phyloP scores from a whole-genome alignment of 2,329 filamentous ascomycete genomes.

The Fusarium armeniacum region DNA sequence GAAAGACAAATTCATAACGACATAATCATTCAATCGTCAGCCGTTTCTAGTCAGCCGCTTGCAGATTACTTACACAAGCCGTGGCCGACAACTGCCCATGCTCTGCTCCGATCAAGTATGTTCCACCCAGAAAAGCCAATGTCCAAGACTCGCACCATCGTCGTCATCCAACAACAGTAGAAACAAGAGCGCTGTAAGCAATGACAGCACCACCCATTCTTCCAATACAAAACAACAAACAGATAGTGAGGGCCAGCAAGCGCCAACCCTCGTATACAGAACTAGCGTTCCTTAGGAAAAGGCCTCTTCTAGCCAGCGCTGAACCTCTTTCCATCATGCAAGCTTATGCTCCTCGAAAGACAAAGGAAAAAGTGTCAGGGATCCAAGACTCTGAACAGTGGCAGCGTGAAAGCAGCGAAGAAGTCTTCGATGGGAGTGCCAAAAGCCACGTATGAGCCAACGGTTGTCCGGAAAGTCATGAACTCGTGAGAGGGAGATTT shows the following conservation, averaged over 20 bases:
- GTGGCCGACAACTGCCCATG: conserved; percentile 43
- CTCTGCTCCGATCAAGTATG: conserved; percentile 49
- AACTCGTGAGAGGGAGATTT: conserved; percentile 56
- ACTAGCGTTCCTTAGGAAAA: conserved; percentile 31
- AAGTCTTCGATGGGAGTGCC: conserved; percentile 45
- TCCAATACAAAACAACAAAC: conserved; percentile 31
- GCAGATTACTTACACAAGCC: conserved; percentile 48
- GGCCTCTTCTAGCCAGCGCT: conserved; percentile 50
- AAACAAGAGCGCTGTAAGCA: conserved; percentile 26
- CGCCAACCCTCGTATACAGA: conserved; percentile 37
- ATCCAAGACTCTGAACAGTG: conserved; percentile 16
- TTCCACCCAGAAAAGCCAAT: conserved; percentile 45
- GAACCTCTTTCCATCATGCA: conserved; percentile 39
- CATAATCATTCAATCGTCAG: conserved; percentile 53
- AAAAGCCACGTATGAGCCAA: conserved; percentile 43
- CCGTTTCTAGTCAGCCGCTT: conserved; percentile 48
- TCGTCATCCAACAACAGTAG: conserved; percentile 32
- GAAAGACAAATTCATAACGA: conserved; percentile 47
- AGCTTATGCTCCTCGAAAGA: conserved; percentile 46
- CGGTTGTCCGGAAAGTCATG: conserved; percentile 50
- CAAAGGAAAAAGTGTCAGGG: conserved; percentile 32
- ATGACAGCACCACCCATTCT: conserved; percentile 32
- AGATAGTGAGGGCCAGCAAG: conserved; percentile 40
- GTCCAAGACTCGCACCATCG: conserved; percentile 42
- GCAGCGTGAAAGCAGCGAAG: conserved; percentile 40